Evolutionary conservation across 306 rosid genomes (phyloP).

Genomic region (Trichosanthes truncata): DNA sequence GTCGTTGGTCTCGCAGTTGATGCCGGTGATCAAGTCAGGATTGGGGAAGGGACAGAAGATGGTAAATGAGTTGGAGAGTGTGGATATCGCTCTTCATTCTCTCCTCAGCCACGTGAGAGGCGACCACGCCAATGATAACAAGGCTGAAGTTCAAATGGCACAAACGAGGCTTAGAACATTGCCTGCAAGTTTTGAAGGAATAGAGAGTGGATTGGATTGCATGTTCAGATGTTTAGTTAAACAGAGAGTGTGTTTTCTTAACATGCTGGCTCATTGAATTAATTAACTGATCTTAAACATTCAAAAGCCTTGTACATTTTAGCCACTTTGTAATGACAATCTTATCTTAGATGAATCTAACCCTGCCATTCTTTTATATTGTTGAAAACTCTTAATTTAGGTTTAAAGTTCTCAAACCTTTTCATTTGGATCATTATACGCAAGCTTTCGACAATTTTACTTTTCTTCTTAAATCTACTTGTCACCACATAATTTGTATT

Average conservation of each 20-base stretch:
- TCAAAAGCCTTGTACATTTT: background rate
- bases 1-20: slow-evolving; percentile 41
- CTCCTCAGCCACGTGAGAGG: slow-evolving; percentile 22
- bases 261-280: slow-evolving; percentile 40
- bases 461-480: too few species aligned
- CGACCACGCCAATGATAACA: background rate
- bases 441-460: too few species aligned
- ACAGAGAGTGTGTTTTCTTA: slow-evolving; percentile 65
- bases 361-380: background rate
- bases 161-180: slow-evolving; percentile 35
- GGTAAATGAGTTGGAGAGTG: slow-evolving; percentile 31
- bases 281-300: background rate
- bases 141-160: slow-evolving; percentile 33
- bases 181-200: slow-evolving; percentile 24
- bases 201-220: slow-evolving; percentile 46
- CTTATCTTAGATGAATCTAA: background rate
- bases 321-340: background rate
- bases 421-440: too few species aligned
- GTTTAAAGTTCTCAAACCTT: too few species aligned
- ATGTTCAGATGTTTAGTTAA: slow-evolving; percentile 55
- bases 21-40: slow-evolving; percentile 20
- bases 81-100: slow-evolving; percentile 33
- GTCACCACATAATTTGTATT: too few species aligned
- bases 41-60: slow-evolving; percentile 29
- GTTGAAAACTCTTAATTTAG: background rate